Evolutionary conservation across 1,139 yeast species (phyloP), one percentile per base, ranked within the genome.

Genomic region (Pichia sp.): DNA sequence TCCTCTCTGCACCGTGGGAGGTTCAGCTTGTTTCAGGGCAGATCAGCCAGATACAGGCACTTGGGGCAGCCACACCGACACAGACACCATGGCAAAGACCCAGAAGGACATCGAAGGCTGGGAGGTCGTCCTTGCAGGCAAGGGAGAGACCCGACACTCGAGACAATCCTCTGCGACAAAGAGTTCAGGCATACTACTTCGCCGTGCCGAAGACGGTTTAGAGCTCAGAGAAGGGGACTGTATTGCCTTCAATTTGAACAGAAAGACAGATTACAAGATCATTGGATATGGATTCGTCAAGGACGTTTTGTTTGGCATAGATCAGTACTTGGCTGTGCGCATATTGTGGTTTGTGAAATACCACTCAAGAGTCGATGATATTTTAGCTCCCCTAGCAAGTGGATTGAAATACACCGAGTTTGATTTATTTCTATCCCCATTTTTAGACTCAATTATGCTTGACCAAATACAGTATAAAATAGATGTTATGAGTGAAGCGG

Each of bases 371-470:
- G 28, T 46, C 3, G 53, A 54, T 1, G 53, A 54, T 4, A 34
- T 62, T 12, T 34, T 48, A 7, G 63, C 67, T 0, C 47, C 38
- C 7, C 30, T 35, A 15, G 17, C 38, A 12, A 31, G 39, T 15
- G 33, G 27, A 14, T 41, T 42, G 21, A 36, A 36, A 15, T 48
- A 45, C 31, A 38, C 21, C 3, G 47, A 48, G 2, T 66, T 70
- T 52, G 81, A 77, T 54, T 47, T 77, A 11, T 71, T 74, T 45
- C 52, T 77, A 17, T 70, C 80, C 1, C 68, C 79, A 0, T 64
- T 68, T 33, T 44, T 61, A 30, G 70, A 66, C 11, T 69, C 68
- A 36, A 57, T 75, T 4, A 51, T 55, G n/a, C 53, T 73, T 12
- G 42, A 47, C 0, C 66, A 67, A 33, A 64, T 73, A 8, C 51